phyloP scores from a whole-genome alignment of 768 basidiomycete genomes.

The Suillus fuscotomentosus region DNA sequence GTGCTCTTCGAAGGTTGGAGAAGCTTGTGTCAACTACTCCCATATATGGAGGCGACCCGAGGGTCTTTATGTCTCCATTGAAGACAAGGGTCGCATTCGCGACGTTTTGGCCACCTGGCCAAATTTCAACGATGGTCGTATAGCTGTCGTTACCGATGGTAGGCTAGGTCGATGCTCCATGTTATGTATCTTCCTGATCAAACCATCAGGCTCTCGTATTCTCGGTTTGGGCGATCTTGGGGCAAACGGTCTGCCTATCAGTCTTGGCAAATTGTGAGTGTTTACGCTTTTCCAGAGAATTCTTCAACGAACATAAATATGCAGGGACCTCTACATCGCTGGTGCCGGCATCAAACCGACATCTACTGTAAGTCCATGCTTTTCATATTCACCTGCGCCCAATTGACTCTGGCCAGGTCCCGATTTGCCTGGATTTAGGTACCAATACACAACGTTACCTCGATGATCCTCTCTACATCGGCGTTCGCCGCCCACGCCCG shows the following conservation, averaged over 20 bases:
- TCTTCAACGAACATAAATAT: background rate
- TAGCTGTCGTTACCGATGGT: constrained; percentile 81
- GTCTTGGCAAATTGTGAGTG: constrained; percentile 70
- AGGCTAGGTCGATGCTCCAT: background rate
- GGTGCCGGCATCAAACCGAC: constrained; percentile 63
- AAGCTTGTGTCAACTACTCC: constrained; percentile 69
- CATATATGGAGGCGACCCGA: constrained; percentile 67
- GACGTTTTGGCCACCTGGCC: constrained; percentile 56
- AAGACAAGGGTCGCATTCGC: constrained; percentile 63
- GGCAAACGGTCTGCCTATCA: constrained; percentile 48
- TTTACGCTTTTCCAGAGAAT: background rate
- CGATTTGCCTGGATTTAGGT: constrained; percentile 72
- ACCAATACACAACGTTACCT: constrained; percentile 69
- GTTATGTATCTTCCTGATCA: constrained; percentile 7
- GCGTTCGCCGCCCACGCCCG: constrained; percentile 57
- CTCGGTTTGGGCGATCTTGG: constrained; percentile 59
- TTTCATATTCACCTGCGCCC: background rate
- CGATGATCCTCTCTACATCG: constrained; percentile 75
- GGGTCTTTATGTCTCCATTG: constrained; percentile 60
- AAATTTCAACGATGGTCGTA: constrained; percentile 44
- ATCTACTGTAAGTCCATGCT: constrained; percentile 34
- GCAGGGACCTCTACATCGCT: constrained; percentile 65
- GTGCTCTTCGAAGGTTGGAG: constrained; percentile 50
- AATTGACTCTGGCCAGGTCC: constrained; percentile 35
- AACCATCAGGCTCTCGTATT: constrained; percentile 56